phyloP scores from a whole-genome alignment of 2,329 filamentous ascomycete species.

The Didymella exigua region DNA sequence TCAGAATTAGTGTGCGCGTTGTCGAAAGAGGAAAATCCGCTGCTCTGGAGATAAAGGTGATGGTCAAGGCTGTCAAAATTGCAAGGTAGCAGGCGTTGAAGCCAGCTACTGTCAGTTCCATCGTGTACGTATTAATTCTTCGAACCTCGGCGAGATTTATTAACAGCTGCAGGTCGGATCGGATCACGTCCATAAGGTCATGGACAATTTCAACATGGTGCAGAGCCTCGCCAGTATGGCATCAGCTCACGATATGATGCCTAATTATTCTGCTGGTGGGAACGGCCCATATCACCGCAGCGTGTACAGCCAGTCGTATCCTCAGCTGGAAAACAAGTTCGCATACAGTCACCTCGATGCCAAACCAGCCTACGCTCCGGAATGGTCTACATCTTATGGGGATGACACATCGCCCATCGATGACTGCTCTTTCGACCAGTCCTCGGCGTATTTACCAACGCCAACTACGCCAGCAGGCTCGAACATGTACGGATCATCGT shows the following conservation, averaged over 20 bases:
- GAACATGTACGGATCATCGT: slow-evolving; percentile 21
- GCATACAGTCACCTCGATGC: slow-evolving; percentile 17
- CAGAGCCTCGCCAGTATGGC: slow-evolving; percentile 26
- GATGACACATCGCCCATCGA: slow-evolving; percentile 41
- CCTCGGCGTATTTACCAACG: slow-evolving; percentile 26
- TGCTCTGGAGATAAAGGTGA: slow-evolving; percentile 85
- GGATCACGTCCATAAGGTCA: slow-evolving; percentile 30
- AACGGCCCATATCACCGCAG: slow-evolving; percentile 22
- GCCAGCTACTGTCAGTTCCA: slow-evolving; percentile 73
- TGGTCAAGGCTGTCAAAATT: slow-evolving; percentile 81
- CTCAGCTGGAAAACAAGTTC: slow-evolving; percentile 10
- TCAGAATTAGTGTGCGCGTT: slow-evolving; percentile 74
- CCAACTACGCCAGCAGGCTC: slow-evolving; percentile 19
- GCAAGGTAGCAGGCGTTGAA: slow-evolving; percentile 72
- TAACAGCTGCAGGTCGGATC: slow-evolving; percentile 42
- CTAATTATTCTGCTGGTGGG: slow-evolving; percentile 24
- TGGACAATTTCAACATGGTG: slow-evolving; percentile 26
- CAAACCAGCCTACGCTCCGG: slow-evolving; percentile 25
- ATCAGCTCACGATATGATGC: slow-evolving; percentile 28
- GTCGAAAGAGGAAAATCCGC: slow-evolving; percentile 91
- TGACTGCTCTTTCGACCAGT: slow-evolving; percentile 32
- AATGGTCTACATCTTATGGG: slow-evolving; percentile 34
- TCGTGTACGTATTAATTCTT: slow-evolving; percentile 60
- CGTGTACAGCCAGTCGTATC: slow-evolving; percentile 22
- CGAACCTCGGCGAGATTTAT: background rate